Percentiles rank a stretch among this genome's conserved stretches.
Evolutionary conservation across 345 rosid species (phyloP).

Genomic region (Citrus hindsii): DNA sequence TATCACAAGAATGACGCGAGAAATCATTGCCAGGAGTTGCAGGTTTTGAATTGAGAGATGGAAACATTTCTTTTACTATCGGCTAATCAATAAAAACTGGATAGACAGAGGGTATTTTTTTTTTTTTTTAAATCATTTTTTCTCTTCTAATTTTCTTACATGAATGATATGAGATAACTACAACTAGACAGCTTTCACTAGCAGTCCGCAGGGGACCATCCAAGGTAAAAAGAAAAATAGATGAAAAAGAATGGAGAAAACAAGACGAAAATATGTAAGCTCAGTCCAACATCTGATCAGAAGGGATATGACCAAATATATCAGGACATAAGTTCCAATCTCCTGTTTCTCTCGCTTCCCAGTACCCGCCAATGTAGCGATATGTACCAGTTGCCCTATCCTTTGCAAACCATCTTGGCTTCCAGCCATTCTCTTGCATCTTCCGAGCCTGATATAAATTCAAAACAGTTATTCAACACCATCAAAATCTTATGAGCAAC

Average conservation of each 20-base stretch:
- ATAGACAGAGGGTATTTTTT: neutral
- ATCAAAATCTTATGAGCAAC: neutral
- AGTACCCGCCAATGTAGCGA: conserved; percentile 74
- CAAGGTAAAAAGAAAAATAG: no score
- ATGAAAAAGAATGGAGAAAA: conserved; percentile 19
- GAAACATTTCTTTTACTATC: neutral
- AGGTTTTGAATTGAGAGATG: neutral
- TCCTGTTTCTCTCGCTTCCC: conserved; percentile 77
- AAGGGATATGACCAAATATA: conserved; percentile 77
- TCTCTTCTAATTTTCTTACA: conserved; percentile 22
- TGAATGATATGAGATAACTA: conserved; percentile 16
- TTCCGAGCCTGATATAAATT: conserved; percentile 62
- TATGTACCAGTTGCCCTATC: conserved; percentile 60
- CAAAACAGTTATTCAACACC: neutral
- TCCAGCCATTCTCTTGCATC: conserved; percentile 99
- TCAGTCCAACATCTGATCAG: conserved; percentile 43
- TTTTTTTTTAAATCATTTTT: no score
- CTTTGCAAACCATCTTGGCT: conserved; percentile 87
- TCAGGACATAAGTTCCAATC: conserved; percentile 84
- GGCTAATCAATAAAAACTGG: neutral
- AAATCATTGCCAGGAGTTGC: no score
- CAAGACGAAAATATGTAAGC: neutral
- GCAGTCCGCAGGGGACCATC: conserved; percentile 3
- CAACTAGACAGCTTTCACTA: conserved; percentile 8
- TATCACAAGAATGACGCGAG: no score